Percentiles rank a stretch among this genome's conserved stretches.
phyloP scores from a whole-genome alignment of 73 alveolate species.

The Symbiodinium pilosum region DNA sequence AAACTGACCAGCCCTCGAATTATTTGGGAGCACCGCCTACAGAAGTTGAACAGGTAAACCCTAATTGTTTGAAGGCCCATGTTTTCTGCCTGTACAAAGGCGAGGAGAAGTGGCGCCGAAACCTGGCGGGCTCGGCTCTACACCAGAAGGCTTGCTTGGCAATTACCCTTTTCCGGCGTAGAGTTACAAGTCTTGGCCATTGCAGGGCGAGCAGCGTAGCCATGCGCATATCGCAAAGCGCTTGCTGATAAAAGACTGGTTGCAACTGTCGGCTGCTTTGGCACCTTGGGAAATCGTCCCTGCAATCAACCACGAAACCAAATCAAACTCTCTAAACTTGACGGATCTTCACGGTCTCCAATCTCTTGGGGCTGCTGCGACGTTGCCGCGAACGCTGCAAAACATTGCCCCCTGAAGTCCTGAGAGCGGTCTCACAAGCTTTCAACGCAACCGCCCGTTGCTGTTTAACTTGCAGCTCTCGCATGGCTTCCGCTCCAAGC shows the following conservation, averaged over 20 bases:
- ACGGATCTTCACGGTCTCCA: background rate
- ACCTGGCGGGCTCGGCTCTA: background rate
- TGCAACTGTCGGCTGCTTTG: background rate
- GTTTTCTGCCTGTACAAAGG: slow-evolving; percentile 7
- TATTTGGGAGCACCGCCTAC: too few species aligned
- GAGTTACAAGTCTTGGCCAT: too few species aligned
- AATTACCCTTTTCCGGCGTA: too few species aligned
- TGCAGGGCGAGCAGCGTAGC: slow-evolving; percentile 29
- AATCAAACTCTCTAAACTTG: background rate
- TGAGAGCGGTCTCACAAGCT: too few species aligned
- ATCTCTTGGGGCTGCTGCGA: slow-evolving; percentile 5
- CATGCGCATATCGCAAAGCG: slow-evolving; percentile 54
- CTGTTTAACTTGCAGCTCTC: too few species aligned
- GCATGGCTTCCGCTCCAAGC: too few species aligned
- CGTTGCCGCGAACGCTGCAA: slow-evolving; percentile 38
- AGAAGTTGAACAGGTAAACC: too few species aligned
- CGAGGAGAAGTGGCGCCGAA: slow-evolving; percentile 35
- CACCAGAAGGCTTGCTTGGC: too few species aligned
- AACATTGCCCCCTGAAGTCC: slow-evolving; percentile 84
- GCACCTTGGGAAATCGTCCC: too few species aligned
- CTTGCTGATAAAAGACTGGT: background rate
- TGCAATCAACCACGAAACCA: background rate
- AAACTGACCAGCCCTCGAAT: too few species aligned
- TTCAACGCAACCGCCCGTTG: too few species aligned
- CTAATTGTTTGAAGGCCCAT: too few species aligned